Conservation (phyloP, 2,329 filamentous ascomycete species). For the Aureobasidium mangrovei region DNA sequence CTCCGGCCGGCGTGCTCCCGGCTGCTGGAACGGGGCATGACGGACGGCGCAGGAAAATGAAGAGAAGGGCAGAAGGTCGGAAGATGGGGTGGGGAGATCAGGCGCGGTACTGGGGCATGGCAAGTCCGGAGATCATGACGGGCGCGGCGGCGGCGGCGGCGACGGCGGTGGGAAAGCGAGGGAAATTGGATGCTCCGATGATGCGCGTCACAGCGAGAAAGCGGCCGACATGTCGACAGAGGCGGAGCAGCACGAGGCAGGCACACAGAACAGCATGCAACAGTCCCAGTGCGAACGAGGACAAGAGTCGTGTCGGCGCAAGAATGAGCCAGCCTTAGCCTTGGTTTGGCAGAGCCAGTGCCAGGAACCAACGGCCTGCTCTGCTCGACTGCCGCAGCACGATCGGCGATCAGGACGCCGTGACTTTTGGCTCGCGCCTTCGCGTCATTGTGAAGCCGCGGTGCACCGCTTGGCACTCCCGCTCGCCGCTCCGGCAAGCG, state of each 20-base stretch:
- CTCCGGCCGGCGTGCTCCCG: constrained; percentile 20
- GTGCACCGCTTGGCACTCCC: too few relatives aligned
- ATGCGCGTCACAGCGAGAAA: neutral
- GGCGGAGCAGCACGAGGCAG: neutral
- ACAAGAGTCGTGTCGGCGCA: neutral
- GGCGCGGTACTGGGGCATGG: constrained; percentile 5
- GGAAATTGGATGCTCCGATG: constrained; percentile 9
- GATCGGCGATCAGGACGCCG: too few relatives aligned
- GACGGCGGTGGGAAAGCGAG: neutral
- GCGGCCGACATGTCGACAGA: neutral
- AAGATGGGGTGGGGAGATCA: neutral
- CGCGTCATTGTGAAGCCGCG: too few relatives aligned
- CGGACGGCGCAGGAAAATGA: constrained; percentile 1
- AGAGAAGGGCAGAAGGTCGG: neutral
- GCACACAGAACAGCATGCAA: too few relatives aligned
- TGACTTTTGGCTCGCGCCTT: too few relatives aligned
- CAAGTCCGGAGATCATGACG: constrained; percentile 10
- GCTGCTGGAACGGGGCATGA: constrained; percentile 15
- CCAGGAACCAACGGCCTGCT: too few relatives aligned
- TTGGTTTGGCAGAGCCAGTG: too few relatives aligned
- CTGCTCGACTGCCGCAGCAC: too few relatives aligned
- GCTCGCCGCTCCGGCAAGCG: too few relatives aligned
- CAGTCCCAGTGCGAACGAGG: neutral
- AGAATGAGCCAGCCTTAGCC: neutral
- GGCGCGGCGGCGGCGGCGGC: neutral